Base-by-base conservation (phyloP, 73 alveolate species). In the Paramecium octaurelia region DNA sequence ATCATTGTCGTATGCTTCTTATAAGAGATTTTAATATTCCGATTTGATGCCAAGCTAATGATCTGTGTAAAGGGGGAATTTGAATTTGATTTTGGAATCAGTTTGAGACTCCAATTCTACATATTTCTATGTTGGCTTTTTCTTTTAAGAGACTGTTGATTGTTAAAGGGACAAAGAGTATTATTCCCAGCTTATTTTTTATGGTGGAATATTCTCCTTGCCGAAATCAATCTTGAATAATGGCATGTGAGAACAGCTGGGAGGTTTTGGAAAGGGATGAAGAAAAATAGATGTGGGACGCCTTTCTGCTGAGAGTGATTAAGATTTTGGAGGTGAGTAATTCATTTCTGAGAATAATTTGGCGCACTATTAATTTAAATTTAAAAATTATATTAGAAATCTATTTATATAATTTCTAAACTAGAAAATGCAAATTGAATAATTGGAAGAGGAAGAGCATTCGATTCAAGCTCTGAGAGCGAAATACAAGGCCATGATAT, bases 1-100 rank as follows among this genome's bases (percentile, higher is more conserved):
- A 80, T 80, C 91, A 42, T 80, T 80, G 24, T 80, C 91, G 46
- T 80, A 80, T 14, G 91, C 35, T 35, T 80, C 91, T 44, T 35
- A 23, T 27, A 80, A 7, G 8, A 80, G 73, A 31, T 48, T 48
- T n/a, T 80, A 10, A 24, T 8, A 43, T 27, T 80, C 57, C 9
- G 46, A 21, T 8, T 40, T 35, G 6, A 80, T 80, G 5, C 91
- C 91, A 20, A 80, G 43, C 10, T 80, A 21, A 43, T 43, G n/a
- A 46, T 80, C 91, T 20, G 27, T 48, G 1, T 42, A 80, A 9
- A 80, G 9, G 21, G 91, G 91, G 14, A 80, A 80, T 24, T 80
- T 27, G 34, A 40, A 80, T 21, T 42, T 80, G 10, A 43, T 24
- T 16, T 40, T 80, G 2, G 73, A 64, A 48, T 80, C 75, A 24